These are phyloP conservation scores for Hortiboletus campestris DNA, from an alignment of 768 basidiomycete genomes.

Conservation along the genomic window DNA sequence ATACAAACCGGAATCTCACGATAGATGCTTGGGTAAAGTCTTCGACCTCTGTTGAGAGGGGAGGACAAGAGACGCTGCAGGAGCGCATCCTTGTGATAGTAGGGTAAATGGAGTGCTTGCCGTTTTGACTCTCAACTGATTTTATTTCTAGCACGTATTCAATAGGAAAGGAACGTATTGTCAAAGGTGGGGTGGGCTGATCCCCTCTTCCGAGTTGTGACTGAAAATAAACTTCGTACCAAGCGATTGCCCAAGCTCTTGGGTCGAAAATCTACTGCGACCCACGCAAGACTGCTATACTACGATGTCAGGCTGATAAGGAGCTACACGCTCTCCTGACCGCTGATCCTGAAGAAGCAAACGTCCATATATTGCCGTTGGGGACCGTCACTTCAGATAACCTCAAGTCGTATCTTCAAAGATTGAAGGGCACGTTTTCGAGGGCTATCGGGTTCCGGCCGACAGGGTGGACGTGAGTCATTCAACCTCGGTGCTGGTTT, in stretches of 20 bases:
- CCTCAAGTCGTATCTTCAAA: constrained; percentile 72
- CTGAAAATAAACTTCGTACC: background rate
- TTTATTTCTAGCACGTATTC: constrained; percentile 76
- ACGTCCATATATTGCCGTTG: constrained; percentile 86
- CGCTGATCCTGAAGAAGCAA: constrained; percentile 67
- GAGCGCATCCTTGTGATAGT: constrained; percentile 60
- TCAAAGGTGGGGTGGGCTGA: constrained; percentile 63
- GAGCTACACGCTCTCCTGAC: constrained; percentile 81
- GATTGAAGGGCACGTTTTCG: constrained; percentile 68
- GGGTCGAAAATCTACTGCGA: constrained; percentile 88
- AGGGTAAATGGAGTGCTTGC: constrained; percentile 48
- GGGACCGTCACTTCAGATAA: constrained; percentile 71
- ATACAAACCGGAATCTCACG: constrained; percentile 29
- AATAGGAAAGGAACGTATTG: constrained; percentile 96
- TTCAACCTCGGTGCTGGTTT: background rate
- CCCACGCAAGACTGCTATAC: constrained; percentile 72
- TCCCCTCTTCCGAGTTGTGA: background rate
- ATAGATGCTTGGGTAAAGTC: constrained; percentile 54
- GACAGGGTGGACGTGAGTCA: constrained; percentile 91
- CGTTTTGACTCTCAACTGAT: background rate
- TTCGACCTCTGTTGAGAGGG: constrained; percentile 17
- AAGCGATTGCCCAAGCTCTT: constrained; percentile 84
- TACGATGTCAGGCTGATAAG: constrained; percentile 81
- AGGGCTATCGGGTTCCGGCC: constrained; percentile 83
- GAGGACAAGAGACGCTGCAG: constrained; percentile 37